Evolutionary conservation across 495 filamentous ascomycete genomes (phyloP).

Genomic region (Bryoglossum gracile): DNA sequence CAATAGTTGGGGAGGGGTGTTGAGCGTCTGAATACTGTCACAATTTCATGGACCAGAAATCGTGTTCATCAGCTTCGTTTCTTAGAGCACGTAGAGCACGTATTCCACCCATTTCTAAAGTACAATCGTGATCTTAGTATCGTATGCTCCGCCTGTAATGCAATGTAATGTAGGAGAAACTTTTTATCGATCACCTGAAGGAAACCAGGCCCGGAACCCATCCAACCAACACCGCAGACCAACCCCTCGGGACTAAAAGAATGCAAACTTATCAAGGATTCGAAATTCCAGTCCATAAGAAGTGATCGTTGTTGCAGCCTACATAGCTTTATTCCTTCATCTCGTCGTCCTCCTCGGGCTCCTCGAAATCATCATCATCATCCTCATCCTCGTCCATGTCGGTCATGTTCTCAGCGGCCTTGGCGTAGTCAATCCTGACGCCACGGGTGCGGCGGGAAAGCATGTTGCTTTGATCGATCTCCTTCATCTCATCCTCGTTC

Average conservation of each 20-base stretch:
- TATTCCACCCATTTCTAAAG: not conserved
- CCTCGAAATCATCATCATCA: conserved; percentile 49
- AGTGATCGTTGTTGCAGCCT: not conserved
- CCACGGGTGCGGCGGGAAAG: conserved; percentile 79
- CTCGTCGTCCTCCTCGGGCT: conserved; percentile 18
- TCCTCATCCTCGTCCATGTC: conserved; percentile 71
- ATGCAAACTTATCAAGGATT: conserved; percentile 8
- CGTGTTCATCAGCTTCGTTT: too few species aligned
- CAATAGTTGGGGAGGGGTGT: too few species aligned
- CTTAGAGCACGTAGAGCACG: too few species aligned
- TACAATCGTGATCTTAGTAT: not conserved
- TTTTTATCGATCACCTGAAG: not conserved
- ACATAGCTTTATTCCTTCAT: conserved; percentile 20
- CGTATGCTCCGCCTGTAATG: not conserved
- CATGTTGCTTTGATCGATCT: conserved; percentile 86
- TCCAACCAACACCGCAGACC: too few species aligned
- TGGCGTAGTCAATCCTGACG: conserved; percentile 67
- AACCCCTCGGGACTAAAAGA: conserved; percentile 8
- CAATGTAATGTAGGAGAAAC: not conserved
- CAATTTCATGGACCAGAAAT: too few species aligned
- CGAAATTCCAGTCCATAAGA: conserved; percentile 4
- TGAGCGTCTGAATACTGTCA: too few species aligned
- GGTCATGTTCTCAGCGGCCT: conserved; percentile 63
- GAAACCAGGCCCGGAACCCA: too few species aligned
- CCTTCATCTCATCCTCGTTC: conserved; percentile 77